Percentiles rank a stretch among this genome's conserved stretches.
Conservation (phyloP, 306 rosid genomes). For the Fragaria ananassa region DNA sequence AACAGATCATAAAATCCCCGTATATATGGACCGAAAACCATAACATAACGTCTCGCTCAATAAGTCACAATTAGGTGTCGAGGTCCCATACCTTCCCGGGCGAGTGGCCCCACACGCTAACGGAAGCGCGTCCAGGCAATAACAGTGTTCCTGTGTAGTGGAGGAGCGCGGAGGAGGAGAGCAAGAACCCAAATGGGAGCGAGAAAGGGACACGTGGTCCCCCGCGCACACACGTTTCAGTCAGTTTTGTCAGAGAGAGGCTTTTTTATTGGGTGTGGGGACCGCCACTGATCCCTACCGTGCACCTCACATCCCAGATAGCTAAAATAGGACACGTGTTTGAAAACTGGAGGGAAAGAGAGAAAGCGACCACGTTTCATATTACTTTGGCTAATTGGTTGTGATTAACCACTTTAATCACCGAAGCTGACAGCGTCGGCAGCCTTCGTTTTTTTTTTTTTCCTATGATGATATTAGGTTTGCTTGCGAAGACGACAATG, state of each 20-base stretch:
- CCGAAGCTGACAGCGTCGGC: constrained; percentile 5
- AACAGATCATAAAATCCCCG: background rate
- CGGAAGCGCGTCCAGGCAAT: background rate
- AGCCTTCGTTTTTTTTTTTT: background rate
- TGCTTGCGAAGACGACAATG: background rate
- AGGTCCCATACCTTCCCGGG: background rate
- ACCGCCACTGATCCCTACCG: constrained; percentile 4
- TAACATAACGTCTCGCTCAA: background rate
- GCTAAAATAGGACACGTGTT: constrained; percentile 37
- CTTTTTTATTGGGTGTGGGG: constrained; percentile 23
- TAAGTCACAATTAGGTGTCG: background rate
- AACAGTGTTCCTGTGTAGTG: background rate
- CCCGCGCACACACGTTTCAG: constrained; percentile 33
- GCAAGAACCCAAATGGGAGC: constrained; percentile 28
- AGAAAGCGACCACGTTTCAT: constrained; percentile 31
- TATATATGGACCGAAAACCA: background rate
- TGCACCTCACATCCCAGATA: background rate
- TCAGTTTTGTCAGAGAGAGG: background rate
- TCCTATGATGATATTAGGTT: background rate
- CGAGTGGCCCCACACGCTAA: background rate
- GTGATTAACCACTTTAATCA: background rate
- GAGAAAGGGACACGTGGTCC: constrained; percentile 25
- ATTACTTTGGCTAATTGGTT: background rate
- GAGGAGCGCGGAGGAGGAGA: constrained; percentile 11
- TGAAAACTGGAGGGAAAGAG: background rate